A percentile compares a stretch with the other conserved stretches of the same genome.
Conservation (phyloP, 106 monocot species). For the Dactylorhiza incarnata region DNA sequence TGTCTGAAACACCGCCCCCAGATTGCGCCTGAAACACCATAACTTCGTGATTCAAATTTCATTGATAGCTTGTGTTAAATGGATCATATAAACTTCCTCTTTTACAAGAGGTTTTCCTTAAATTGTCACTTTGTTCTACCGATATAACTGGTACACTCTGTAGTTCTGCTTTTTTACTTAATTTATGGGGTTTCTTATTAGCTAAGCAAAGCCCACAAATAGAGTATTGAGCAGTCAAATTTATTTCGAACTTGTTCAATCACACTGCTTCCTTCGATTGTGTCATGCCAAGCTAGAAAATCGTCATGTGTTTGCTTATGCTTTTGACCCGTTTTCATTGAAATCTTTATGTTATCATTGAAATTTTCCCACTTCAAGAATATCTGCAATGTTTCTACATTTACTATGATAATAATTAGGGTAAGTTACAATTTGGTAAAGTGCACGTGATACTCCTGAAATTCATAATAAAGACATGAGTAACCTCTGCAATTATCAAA, state of each 20-base stretch:
- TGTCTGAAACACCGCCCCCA: no score
- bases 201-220: not conserved
- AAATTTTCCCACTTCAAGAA: not conserved
- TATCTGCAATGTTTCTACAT: not conserved
- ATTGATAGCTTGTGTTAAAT: not conserved
- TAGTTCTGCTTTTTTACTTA: not conserved
- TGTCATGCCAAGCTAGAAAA: no score
- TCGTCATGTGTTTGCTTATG: not conserved
- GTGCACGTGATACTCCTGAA: no score
- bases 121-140: not conserved
- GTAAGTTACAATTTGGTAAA: no score
- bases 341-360: not conserved
- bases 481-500: no score
- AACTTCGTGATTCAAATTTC: not conserved
- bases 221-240: no score
- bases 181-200: not conserved
- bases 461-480: no score
- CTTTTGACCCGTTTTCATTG: not conserved
- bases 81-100: not conserved
- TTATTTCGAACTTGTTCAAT: not conserved
- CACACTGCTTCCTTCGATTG: no score
- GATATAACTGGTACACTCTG: not conserved
- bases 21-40: no score
- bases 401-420: not conserved
- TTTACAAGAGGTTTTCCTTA: not conserved